Conservation (phyloP, 257 asterid genomes). For the Hygrophila difformis region DNA sequence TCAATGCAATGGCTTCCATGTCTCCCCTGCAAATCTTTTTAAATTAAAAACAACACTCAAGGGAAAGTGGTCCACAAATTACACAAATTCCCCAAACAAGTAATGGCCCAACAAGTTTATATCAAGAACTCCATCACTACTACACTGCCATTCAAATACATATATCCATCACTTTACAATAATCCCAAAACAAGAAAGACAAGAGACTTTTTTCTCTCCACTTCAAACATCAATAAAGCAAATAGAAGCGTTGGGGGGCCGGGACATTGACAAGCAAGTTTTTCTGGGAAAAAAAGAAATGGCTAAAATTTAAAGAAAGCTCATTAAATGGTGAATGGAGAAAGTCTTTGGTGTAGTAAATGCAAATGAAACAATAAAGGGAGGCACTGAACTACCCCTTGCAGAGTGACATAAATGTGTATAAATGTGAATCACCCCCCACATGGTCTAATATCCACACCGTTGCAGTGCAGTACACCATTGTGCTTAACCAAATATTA, state of each 20-base stretch:
- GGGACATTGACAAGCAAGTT: neutral
- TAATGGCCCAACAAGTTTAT: slow-evolving; percentile 22
- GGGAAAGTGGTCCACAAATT: slow-evolving; percentile 30
- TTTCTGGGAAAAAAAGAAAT: neutral
- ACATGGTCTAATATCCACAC: slow-evolving; percentile 19
- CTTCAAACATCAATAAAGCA: neutral
- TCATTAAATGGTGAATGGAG: neutral
- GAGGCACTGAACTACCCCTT: neutral
- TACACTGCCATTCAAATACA: no score
- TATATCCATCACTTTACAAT: slow-evolving; percentile 23
- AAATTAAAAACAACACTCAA: neutral
- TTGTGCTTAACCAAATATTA: neutral
- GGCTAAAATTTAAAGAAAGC: neutral
- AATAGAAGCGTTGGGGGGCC: neutral
- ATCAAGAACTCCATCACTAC: slow-evolving; percentile 20
- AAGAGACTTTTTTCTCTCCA: slow-evolving; percentile 12
- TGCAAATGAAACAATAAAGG: neutral
- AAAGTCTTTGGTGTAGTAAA: neutral
- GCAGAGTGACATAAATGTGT: neutral
- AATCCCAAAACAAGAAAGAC: neutral
- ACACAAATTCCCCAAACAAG: slow-evolving; percentile 8
- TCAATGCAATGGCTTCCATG: slow-evolving; percentile 32
- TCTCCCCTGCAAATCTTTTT: slow-evolving; percentile 12
- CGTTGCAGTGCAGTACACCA: slow-evolving; percentile 9
- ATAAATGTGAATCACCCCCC: slow-evolving; percentile 25